Percentiles rank a stretch among this genome's conserved stretches.
Evolutionary conservation across 495 filamentous ascomycete species (phyloP).

Genomic region (Staphylotrichum longicolle): DNA sequence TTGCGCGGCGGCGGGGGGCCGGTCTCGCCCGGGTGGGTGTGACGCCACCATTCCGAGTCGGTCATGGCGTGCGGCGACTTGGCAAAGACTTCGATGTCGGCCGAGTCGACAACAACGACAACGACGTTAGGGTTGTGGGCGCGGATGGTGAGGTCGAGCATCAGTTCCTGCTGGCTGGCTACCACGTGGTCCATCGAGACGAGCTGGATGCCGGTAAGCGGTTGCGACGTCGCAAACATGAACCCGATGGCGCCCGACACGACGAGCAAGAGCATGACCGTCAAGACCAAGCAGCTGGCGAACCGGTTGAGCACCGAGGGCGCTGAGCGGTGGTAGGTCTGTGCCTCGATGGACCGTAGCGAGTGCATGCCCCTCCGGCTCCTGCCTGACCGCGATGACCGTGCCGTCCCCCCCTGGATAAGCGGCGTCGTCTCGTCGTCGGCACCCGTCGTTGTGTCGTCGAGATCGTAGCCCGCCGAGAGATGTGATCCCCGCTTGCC

Average conservation of each 20-base stretch:
- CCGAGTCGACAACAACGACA: slow-evolving; percentile 73
- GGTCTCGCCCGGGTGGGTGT: slow-evolving; percentile 48
- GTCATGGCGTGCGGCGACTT: slow-evolving; percentile 82
- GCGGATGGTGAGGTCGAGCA: slow-evolving; percentile 85
- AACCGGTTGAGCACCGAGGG: slow-evolving; percentile 67
- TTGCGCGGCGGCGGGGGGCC: slow-evolving; percentile 30
- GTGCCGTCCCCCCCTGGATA: slow-evolving; percentile 48
- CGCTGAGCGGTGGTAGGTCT: slow-evolving; percentile 59
- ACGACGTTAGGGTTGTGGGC: slow-evolving; percentile 92
- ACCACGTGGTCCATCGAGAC: slow-evolving; percentile 81
- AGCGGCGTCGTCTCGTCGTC: slow-evolving; percentile 91
- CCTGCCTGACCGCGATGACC: slow-evolving; percentile 59
- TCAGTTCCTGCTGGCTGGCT: slow-evolving; percentile 90
- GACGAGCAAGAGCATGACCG: slow-evolving; percentile 70
- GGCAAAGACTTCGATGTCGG: slow-evolving; percentile 90
- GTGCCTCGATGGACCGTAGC: slow-evolving; percentile 71
- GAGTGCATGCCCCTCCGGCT: slow-evolving; percentile 56
- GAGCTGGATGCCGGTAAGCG: slow-evolving; percentile 72
- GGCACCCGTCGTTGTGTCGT: slow-evolving; percentile 58
- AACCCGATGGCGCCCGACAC: slow-evolving; percentile 81
- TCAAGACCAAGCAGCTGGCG: slow-evolving; percentile 74
- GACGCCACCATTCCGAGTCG: slow-evolving; percentile 68
- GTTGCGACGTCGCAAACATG: slow-evolving; percentile 86
- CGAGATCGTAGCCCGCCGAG: slow-evolving; percentile 52
- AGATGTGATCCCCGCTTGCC: slow-evolving; percentile 30